Evolutionary conservation across 2,329 filamentous ascomycete genomes (phyloP), one percentile per base, ranked within the genome.

Genomic region (Apiospora saccharicola): DNA sequence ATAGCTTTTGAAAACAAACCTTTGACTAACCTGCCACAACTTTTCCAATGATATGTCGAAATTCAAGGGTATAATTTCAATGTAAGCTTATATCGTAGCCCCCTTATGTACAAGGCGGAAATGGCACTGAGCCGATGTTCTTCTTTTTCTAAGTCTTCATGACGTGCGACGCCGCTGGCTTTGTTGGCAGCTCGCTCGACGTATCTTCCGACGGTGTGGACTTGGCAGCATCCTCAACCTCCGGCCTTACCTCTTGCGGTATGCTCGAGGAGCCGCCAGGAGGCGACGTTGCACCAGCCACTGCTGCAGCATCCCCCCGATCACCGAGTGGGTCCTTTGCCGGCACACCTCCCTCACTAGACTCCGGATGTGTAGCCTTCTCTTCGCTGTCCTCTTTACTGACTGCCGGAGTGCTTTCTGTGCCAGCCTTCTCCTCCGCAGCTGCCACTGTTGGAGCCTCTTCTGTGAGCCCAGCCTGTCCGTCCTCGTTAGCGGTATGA

Each of bases 391-490:
- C 30, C 57, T 64, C 22, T 24, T 41, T 24, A 64, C 3, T 7
- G 57, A 6, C 30, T 12, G 37, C 5, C 4, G 41, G 19, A 64
- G 34, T 12, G 57, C 34, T 37, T 41, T 4, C 57, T 14, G 57
- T 22, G 34, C 57, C 19, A 30, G 22, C 8, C 1, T 41, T 3
- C 34, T 22, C 30, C 57, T n/a, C 34, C 22, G 19, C 19, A 24
- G 34, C 57, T 64, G 57, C 57, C 57, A 64, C 34, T 64, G 57
- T n/a, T 34, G 57, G 57, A 64, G 57, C 57, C 57, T 64, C 30
- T 64, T n/a, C 13, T 41, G 57, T 41, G 30, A 41, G 37, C 19
- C 57, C 57, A 64, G 19, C 57, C 57, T 64, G 57, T 64, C 57
- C 34, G 30, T 64, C 22, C 34, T 64, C 57, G 57, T 64, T 64